phyloP scores from a whole-genome alignment of 805 yeast genomes.

The Debaryomyces prosopidis region DNA sequence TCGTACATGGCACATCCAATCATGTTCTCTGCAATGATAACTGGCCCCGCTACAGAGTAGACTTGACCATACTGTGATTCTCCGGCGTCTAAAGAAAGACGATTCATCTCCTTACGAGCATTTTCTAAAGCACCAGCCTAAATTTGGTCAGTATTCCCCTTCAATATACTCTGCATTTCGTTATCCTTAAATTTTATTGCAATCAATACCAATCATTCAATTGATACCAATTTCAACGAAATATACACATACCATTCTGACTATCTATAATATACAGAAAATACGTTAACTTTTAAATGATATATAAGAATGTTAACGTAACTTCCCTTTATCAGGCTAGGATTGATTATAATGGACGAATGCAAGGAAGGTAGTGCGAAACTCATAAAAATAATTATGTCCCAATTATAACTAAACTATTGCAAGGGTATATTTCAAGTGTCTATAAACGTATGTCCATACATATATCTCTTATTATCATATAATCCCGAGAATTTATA shows the following conservation, averaged over 20 bases:
- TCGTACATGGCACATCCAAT: conserved; percentile 99
- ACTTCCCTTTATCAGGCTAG: not conserved
- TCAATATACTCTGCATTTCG: not conserved
- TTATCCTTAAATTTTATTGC: not conserved
- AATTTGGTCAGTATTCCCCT: conserved; percentile 2
- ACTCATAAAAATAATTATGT: not conserved
- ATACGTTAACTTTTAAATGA: not conserved
- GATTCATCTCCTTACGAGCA: conserved; percentile 91
- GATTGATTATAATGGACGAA: conserved; percentile 2
- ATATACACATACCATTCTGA: conserved; percentile 9
- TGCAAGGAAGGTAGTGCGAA: not conserved
- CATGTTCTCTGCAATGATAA: conserved; percentile 96
- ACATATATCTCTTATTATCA: too few relatives aligned
- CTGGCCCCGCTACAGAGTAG: conserved; percentile 97
- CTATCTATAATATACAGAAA: not conserved
- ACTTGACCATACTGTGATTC: conserved; percentile 87
- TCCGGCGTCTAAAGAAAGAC: conserved; percentile 65
- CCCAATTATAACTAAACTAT: too few relatives aligned
- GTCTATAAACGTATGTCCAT: too few relatives aligned
- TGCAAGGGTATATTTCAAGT: too few relatives aligned
- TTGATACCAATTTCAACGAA: not conserved
- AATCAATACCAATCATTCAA: too few relatives aligned
- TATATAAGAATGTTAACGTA: not conserved
- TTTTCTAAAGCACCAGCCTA: conserved; percentile 96
- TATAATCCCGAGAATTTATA: too few relatives aligned